phyloP scores from a whole-genome alignment of 345 rosid species.

The Chamaenerion angustifolium region DNA sequence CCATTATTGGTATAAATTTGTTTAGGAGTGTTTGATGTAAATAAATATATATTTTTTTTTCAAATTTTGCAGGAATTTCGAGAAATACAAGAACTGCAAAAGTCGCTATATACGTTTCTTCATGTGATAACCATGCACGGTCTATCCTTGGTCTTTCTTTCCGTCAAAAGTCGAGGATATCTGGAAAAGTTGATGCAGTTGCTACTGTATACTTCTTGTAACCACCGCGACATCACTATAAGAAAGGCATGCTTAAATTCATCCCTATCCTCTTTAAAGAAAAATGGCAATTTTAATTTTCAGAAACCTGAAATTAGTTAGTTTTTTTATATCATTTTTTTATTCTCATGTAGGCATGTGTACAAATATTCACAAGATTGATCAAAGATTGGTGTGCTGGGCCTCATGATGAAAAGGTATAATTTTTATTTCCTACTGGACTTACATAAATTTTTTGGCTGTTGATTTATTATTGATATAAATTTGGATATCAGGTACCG shows the following conservation, averaged over 20 bases:
- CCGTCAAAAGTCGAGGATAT: conserved; percentile 41
- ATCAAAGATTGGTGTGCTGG: conserved; percentile 81
- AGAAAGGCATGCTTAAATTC: conserved; percentile 45
- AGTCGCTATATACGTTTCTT: conserved; percentile 68
- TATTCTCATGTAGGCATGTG: conserved; percentile 47
- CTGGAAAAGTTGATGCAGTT: conserved; percentile 55
- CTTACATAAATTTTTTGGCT: neutral
- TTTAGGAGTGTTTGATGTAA: too few relatives aligned
- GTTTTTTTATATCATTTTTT: conserved; percentile 2
- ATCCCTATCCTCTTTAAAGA: neutral
- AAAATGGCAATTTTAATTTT: neutral
- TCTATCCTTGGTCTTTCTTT: conserved; percentile 73
- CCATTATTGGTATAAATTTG: too few relatives aligned
- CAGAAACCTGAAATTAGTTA: neutral
- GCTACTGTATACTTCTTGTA: conserved; percentile 53
- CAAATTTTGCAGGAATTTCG: conserved; percentile 49
- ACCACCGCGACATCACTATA: conserved; percentile 56
- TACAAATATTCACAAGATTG: conserved; percentile 76
- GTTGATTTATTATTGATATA: neutral
- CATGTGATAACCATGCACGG: conserved; percentile 72
- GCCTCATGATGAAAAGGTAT: conserved; percentile 56
- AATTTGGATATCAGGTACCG: conserved; percentile 37
- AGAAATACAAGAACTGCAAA: conserved; percentile 83
- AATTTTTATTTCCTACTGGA: conserved; percentile 3
- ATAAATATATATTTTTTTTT: too few relatives aligned